These are phyloP conservation scores for Bolboschoenoplectus hybrid DNA, from an alignment of 202 grass and related monocot genomes.

Conservation along the genomic window DNA sequence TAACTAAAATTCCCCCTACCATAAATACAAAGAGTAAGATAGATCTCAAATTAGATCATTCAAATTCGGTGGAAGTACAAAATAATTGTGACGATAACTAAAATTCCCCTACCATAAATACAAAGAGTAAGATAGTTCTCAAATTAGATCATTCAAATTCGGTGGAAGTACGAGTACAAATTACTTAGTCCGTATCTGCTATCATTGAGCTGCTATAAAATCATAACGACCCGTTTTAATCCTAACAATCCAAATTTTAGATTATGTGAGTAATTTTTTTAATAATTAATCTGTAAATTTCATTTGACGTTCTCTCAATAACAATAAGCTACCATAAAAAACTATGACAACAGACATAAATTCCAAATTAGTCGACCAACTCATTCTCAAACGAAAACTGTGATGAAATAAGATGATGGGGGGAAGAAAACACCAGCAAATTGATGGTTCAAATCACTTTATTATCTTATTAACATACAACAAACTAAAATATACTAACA, in stretches of 20 bases:
- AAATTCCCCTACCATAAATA: not conserved
- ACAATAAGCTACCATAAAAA: no score
- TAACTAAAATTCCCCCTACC: not conserved
- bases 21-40: not conserved
- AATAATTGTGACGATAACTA: not conserved
- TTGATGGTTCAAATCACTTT: constrained; percentile 14
- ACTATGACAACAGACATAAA: no score
- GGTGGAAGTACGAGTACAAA: no score
- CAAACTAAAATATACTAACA: not conserved
- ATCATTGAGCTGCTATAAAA: no score
- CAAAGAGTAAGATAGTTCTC: not conserved
- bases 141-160: not conserved
- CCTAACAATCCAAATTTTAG: no score
- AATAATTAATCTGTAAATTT: no score
- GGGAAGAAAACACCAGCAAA: not conserved
- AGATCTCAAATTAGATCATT: not conserved
- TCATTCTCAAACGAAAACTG: constrained; percentile 1
- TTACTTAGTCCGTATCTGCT: no score
- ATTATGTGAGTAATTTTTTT: no score
- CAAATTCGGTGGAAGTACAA: no score
- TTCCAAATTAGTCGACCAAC: not conserved
- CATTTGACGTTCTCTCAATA: no score
- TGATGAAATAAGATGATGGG: not conserved
- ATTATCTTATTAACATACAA: constrained; percentile 8
- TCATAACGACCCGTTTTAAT: no score